phyloP scores from a whole-genome alignment of 371 early-diverging fungal species.

The Mucor plumbeus region DNA sequence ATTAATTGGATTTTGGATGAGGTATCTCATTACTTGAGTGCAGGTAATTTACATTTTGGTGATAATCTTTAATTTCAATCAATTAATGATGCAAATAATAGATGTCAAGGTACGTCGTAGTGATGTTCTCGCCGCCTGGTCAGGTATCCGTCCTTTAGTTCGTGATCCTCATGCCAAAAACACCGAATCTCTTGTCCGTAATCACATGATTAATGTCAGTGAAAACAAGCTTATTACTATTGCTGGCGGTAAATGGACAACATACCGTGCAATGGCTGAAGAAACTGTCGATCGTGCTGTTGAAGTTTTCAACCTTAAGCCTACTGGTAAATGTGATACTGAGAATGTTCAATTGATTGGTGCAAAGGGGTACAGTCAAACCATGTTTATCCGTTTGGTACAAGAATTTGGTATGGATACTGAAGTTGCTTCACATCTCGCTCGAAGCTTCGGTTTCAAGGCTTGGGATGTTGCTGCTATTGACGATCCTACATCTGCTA shows the following conservation, averaged over 20 bases:
- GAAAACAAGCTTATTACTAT: slow-evolving; percentile 91
- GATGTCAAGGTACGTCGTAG: slow-evolving; percentile 93
- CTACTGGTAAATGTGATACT: slow-evolving; percentile 69
- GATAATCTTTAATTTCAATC: neutral
- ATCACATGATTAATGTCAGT: slow-evolving; percentile 93
- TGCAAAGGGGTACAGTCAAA: slow-evolving; percentile 83
- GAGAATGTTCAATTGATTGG: slow-evolving; percentile 86
- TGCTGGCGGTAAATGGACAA: slow-evolving; percentile 99
- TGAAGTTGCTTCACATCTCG: slow-evolving; percentile 93
- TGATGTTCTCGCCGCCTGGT: slow-evolving; percentile 98
- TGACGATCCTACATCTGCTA: slow-evolving; percentile 70
- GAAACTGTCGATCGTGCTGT: slow-evolving; percentile 96
- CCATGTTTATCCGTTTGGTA: slow-evolving; percentile 90
- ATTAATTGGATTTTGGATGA: slow-evolving; percentile 96
- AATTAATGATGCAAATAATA: neutral
- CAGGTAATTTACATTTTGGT: slow-evolving; percentile 42
- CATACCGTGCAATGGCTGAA: slow-evolving; percentile 98
- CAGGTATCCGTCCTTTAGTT: slow-evolving; percentile 99
- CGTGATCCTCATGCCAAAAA: slow-evolving; percentile 92
- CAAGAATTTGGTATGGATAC: slow-evolving; percentile 94
- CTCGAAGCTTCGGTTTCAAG: slow-evolving; percentile 94
- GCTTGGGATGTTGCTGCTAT: slow-evolving; percentile 91
- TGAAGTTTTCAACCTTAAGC: slow-evolving; percentile 66
- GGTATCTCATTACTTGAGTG: slow-evolving; percentile 87
- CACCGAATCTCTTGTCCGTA: slow-evolving; percentile 95